A percentile compares a stretch with the other conserved stretches of the same genome.
These are phyloP conservation scores for Irineochytrium annulatum DNA, from an alignment of 192 early-diverging fungal genomes.

Conservation along the genomic window DNA sequence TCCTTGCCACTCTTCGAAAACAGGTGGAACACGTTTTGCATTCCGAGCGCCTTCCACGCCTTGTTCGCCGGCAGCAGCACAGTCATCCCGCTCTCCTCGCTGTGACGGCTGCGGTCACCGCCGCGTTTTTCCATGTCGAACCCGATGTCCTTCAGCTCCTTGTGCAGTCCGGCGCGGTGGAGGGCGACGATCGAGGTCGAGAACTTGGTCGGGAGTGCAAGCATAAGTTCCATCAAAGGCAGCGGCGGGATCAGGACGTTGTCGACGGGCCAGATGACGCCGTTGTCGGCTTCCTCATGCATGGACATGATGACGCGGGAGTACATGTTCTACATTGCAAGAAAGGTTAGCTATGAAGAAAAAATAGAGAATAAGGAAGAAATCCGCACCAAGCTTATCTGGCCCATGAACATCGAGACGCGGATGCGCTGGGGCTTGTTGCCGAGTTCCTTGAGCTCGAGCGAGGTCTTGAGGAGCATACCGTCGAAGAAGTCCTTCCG, in stretches of 20 bases:
- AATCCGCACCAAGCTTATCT: constrained; percentile 24
- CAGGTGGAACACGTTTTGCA: constrained; percentile 27
- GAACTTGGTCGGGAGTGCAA: constrained; percentile 23
- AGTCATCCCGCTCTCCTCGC: too few relatives aligned
- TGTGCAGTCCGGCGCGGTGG: constrained; percentile 11
- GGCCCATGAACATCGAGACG: constrained; percentile 14
- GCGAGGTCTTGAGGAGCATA: constrained; percentile 19
- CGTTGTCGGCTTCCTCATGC: constrained; percentile 30
- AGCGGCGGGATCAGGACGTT: constrained; percentile 19
- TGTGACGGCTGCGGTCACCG: too few relatives aligned
- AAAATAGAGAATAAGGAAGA: constrained; percentile 2
- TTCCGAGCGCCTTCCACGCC: constrained; percentile 33
- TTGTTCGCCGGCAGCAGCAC: constrained; percentile 29
- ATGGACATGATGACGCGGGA: constrained; percentile 12
- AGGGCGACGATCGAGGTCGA: constrained; percentile 19
- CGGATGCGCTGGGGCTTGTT: constrained; percentile 32
- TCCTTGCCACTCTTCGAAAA: constrained; percentile 21
- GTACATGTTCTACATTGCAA: constrained; percentile 34
- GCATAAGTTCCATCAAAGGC: constrained; percentile 9
- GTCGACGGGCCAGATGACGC: constrained; percentile 26
- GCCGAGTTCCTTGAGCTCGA: constrained; percentile 18
- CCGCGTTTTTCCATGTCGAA: too few relatives aligned
- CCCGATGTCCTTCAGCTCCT: constrained; percentile 10
- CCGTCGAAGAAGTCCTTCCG: constrained; percentile 20
- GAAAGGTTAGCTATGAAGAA: constrained; percentile 3